These are phyloP conservation scores for Comarum palustre DNA, from an alignment of 306 rosid genomes.

Conservation along the genomic window DNA sequence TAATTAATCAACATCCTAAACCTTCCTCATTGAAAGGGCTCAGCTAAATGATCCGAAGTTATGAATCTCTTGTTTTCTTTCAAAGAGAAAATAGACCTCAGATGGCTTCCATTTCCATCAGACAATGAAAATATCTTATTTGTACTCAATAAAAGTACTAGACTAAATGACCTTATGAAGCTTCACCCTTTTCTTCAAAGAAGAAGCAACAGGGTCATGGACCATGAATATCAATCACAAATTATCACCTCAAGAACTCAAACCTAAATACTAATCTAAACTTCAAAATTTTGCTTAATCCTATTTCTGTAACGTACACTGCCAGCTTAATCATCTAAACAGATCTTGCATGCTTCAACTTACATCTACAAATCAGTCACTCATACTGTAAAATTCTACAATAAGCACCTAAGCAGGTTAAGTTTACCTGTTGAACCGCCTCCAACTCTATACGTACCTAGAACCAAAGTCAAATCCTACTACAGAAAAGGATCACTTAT, in stretches of 20 bases:
- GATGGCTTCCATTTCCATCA: neutral
- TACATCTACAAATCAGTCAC: neutral
- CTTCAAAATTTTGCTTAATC: neutral
- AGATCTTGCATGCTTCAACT: neutral
- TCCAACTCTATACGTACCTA: neutral
- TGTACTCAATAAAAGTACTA: neutral
- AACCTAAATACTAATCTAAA: neutral
- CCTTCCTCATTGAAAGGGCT: neutral
- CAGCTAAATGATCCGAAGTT: neutral
- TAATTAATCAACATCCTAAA: neutral
- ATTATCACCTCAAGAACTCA: neutral
- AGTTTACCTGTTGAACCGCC: neutral
- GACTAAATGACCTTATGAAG: neutral
- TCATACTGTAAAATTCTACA: no score
- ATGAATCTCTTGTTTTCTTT: neutral
- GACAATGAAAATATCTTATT: neutral
- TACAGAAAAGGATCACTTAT: neutral
- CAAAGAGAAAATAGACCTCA: neutral
- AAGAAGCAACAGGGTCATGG: neutral
- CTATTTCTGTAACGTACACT: neutral
- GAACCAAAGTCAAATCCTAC: neutral
- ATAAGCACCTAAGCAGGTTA: neutral
- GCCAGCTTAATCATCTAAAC: neutral
- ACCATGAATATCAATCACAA: neutral
- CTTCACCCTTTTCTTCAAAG: neutral